Percentiles rank a stretch among this genome's conserved stretches.
Conservation (phyloP, 768 basidiomycete species). For the Tricholoma sp. region DNA sequence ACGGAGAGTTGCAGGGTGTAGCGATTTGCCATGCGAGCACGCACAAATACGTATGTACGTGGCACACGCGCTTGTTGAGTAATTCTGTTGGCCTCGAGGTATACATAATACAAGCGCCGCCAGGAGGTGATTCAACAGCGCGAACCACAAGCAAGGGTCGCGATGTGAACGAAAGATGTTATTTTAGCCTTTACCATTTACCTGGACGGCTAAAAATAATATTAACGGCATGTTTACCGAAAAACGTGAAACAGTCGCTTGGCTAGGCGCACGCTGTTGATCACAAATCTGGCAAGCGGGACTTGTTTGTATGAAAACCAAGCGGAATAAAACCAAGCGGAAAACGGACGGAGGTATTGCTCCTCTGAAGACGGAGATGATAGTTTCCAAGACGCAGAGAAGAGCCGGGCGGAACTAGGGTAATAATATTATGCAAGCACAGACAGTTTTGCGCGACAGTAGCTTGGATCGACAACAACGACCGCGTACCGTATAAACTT, state of each 20-base stretch:
- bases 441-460: not conserved
- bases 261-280: not conserved
- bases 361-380: not conserved
- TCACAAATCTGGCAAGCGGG: not conserved
- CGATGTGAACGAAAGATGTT: not conserved
- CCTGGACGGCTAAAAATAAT: not conserved
- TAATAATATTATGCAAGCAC: not conserved
- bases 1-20: too few species aligned
- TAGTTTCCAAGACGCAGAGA: not conserved
- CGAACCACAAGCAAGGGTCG: not conserved
- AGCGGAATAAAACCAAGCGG: not conserved
- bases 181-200: not conserved
- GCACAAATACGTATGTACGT: too few species aligned
- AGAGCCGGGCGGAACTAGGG: not conserved
- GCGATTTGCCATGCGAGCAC: too few species aligned
- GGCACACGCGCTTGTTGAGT: too few species aligned
- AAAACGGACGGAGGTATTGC: not conserved
- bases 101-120: too few species aligned
- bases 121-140: not conserved
- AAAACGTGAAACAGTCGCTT: not conserved
- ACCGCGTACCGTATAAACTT: not conserved
- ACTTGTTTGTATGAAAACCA: not conserved
- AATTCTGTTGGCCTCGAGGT: too few species aligned
- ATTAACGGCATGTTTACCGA: not conserved
- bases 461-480: not conserved